A percentile compares a stretch with the other conserved stretches of the same genome.
phyloP scores from a whole-genome alignment of 2,329 filamentous ascomycete genomes.

The Colletotrichum lupini region DNA sequence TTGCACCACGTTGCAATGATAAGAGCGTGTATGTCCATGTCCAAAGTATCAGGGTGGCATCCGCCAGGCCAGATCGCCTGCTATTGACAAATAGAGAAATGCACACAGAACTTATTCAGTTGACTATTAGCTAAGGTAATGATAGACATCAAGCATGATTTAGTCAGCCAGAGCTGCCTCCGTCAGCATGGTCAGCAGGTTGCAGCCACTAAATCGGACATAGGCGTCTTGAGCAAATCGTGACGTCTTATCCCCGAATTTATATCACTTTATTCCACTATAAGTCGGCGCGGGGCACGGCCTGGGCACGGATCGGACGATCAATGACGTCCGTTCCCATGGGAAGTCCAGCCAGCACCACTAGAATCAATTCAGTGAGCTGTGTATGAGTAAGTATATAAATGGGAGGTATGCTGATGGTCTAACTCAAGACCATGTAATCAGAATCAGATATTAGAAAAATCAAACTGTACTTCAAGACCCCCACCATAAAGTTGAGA shows the following conservation, averaged over 20 bases:
- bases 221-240: neutral
- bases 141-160: neutral
- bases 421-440: too few species aligned
- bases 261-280: neutral
- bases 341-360: too few species aligned
- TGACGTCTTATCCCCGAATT: conserved; percentile 12
- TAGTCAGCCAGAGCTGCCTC: neutral
- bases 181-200: neutral
- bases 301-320: conserved; percentile 1
- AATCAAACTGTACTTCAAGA: neutral
- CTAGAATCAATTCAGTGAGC: neutral
- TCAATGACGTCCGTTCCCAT: conserved; percentile 21
- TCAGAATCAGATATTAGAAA: too few species aligned
- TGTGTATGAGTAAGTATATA: neutral
- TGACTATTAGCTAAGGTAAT: too few species aligned
- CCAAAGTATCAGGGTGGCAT: too few species aligned
- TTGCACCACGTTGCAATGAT: too few species aligned
- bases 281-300: neutral
- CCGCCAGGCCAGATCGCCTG: too few species aligned
- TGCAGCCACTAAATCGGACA: neutral
- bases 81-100: too few species aligned
- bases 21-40: too few species aligned
- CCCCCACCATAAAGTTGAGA: neutral
- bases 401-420: neutral
- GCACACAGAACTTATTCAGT: too few species aligned